Percentiles rank a stretch among this genome's conserved stretches.
phyloP scores from a whole-genome alignment of 495 filamentous ascomycete genomes.

The Geopyxis carbonaria region DNA sequence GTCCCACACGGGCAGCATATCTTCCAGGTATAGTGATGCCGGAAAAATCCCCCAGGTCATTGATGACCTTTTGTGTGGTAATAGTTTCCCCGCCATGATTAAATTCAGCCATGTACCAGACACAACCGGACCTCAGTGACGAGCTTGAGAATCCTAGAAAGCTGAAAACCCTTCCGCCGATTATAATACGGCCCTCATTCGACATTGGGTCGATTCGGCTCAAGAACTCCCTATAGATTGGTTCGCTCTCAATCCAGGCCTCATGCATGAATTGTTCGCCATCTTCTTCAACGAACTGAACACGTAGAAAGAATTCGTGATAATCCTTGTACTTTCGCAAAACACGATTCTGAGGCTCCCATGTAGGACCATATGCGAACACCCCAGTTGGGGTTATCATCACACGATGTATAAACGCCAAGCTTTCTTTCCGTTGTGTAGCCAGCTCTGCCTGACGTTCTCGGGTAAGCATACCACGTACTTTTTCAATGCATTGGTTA shows the following conservation, averaged over 20 bases:
- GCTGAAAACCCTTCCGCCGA: constrained; percentile 37
- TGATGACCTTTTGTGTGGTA: constrained; percentile 37
- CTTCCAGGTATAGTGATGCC: constrained; percentile 48
- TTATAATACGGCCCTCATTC: constrained; percentile 39
- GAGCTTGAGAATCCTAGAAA: constrained; percentile 76
- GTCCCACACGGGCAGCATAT: constrained; percentile 67
- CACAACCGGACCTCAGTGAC: constrained; percentile 48
- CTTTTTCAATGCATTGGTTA: constrained; percentile 25
- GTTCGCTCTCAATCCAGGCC: constrained; percentile 34
- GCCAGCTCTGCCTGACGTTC: constrained; percentile 10
- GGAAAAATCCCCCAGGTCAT: constrained; percentile 46
- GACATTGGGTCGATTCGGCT: constrained; percentile 15
- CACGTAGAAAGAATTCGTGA: constrained; percentile 49
- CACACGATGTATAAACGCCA: constrained; percentile 38
- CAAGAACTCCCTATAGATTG: constrained; percentile 40
- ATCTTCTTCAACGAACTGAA: constrained; percentile 58
- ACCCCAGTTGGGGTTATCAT: constrained; percentile 52
- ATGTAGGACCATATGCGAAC: constrained; percentile 50
- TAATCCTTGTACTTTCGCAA: constrained; percentile 49
- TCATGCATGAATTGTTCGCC: constrained; percentile 44
- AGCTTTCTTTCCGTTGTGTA: constrained; percentile 14
- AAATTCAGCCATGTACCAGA: constrained; percentile 63
- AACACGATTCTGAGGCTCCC: constrained; percentile 56
- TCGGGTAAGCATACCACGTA: constrained; percentile 14
- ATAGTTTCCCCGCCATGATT: constrained; percentile 30